Evolutionary conservation across 148 eudicot species (phyloP).

Genomic region (Rhododendron vialii): DNA sequence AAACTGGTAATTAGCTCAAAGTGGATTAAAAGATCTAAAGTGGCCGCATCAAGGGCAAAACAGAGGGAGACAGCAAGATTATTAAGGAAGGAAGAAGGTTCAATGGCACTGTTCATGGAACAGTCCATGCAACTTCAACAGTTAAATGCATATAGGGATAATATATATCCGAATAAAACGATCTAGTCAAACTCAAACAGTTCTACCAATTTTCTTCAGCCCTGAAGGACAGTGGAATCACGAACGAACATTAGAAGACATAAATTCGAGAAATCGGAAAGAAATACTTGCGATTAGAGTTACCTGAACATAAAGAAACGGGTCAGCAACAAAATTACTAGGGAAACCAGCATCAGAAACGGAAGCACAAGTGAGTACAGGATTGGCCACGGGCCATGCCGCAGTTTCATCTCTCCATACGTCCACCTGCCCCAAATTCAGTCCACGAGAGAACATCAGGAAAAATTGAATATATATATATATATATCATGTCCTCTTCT

Average conservation of each 20-base stretch:
- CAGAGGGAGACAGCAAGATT: not conserved
- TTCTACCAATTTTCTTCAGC: not conserved
- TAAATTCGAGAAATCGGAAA: not conserved
- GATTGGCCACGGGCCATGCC: slow-evolving; percentile 95
- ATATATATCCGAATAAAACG: not conserved
- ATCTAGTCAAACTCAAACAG: not conserved
- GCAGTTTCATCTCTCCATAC: slow-evolving; percentile 50
- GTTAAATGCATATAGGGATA: not conserved
- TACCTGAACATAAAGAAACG: slow-evolving; percentile 82
- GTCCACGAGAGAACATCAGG: not conserved
- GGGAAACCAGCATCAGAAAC: slow-evolving; percentile 70
- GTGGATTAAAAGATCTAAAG: not conserved
- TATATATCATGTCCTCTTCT: not conserved
- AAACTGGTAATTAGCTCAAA: not conserved
- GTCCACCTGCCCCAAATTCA: slow-evolving; percentile 40
- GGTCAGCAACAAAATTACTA: slow-evolving; percentile 96
- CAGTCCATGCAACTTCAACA: not conserved
- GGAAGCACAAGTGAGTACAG: slow-evolving; percentile 81
- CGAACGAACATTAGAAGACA: not conserved
- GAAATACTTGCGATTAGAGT: not conserved
- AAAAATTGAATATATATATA: not conserved
- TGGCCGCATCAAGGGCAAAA: not conserved
- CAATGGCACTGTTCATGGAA: not conserved
- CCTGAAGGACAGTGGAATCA: not conserved
- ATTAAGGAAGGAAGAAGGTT: not conserved